Conservation (phyloP, 78 protist species). For the Dictyostelium intermedium region DNA sequence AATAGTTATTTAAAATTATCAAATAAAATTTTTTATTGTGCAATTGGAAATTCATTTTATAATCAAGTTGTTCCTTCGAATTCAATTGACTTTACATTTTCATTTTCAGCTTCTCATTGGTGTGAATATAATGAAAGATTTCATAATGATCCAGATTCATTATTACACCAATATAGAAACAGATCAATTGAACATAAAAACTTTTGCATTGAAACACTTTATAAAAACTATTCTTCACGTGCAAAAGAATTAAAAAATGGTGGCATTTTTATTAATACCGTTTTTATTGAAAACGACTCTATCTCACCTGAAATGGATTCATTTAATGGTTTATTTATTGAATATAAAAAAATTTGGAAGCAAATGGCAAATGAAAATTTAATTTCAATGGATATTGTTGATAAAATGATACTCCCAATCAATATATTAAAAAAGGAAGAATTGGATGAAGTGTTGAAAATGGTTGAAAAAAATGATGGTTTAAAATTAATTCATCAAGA, state of each 20-base stretch:
- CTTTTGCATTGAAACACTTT: not conserved
- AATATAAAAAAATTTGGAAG: not conserved
- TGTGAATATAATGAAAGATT: not conserved
- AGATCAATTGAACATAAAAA: not conserved
- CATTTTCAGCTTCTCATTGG: not conserved
- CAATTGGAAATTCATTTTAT: conserved; percentile 1
- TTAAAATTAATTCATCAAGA: not conserved
- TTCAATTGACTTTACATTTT: not conserved
- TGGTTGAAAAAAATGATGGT: not conserved
- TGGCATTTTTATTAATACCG: not conserved
- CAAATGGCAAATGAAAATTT: not conserved
- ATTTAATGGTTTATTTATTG: not conserved
- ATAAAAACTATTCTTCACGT: not conserved
- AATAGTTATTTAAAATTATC: not conserved
- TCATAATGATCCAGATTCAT: not conserved
- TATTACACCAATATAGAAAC: too few relatives aligned
- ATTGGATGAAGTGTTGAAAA: not conserved
- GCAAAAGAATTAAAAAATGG: conserved; percentile 1
- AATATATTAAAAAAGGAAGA: not conserved
- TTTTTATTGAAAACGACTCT: not conserved
- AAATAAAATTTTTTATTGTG: not conserved
- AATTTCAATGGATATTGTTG: not conserved
- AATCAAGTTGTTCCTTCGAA: not conserved
- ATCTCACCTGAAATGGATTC: not conserved
- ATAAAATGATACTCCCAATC: not conserved